Evolutionary conservation across 2,329 filamentous ascomycete species (phyloP).

Genomic region (Fusarium pseudograminearum): DNA sequence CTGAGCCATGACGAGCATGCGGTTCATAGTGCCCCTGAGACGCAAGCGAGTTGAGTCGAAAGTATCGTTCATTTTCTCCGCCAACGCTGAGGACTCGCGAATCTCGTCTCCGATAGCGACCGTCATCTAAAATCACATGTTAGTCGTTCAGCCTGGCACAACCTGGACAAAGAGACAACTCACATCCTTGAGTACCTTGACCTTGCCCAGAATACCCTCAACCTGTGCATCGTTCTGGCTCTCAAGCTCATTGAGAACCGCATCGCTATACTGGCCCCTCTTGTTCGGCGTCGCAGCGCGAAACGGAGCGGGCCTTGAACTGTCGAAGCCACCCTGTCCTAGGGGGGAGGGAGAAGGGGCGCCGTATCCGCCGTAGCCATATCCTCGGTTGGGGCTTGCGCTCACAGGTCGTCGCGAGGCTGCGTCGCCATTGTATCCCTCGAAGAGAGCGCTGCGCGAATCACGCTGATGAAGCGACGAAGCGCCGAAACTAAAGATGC

Average conservation of each 20-base stretch:
- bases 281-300: conserved; percentile 78
- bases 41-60: conserved; percentile 88
- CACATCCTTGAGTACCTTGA: conserved; percentile 89
- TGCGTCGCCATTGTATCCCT: conserved; percentile 71
- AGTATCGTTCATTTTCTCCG: conserved; percentile 94
- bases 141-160: conserved; percentile 3
- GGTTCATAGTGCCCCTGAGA: conserved; percentile 92
- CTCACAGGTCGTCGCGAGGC: conserved; percentile 57
- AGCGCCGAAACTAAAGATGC: conserved; percentile 68
- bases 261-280: conserved; percentile 91
- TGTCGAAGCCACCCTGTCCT: conserved; percentile 30
- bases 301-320: conserved; percentile 52
- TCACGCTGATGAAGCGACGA: conserved; percentile 80
- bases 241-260: conserved; percentile 92
- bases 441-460: conserved; percentile 79
- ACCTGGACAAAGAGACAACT: conserved; percentile 52
- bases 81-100: conserved; percentile 85
- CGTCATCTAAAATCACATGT: conserved; percentile 70
- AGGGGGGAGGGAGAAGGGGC: conserved; percentile 39
- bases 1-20: conserved; percentile 97
- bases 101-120: conserved; percentile 96
- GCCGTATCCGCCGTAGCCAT: conserved; percentile 60
- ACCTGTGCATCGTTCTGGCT: conserved; percentile 94
- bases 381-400: conserved; percentile 61
- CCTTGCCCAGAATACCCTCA: conserved; percentile 90